Evolutionary conservation across 1,139 yeast species (phyloP).

Genomic region (Dujonia santamariae): DNA sequence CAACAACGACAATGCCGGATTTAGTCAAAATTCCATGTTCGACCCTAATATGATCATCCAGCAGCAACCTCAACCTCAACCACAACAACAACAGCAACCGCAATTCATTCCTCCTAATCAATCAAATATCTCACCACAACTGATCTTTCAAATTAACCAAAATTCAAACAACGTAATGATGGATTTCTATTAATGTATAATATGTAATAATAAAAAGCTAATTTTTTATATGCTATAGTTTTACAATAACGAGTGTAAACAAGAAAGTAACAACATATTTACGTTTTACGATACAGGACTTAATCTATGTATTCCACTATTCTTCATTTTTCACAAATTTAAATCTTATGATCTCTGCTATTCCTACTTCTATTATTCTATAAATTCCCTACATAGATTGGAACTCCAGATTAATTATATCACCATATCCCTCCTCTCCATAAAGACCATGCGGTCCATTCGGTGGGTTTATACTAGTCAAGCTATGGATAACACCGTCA

Average conservation of each 20-base stretch:
- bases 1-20: background rate
- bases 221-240: background rate
- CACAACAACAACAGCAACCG: slow-evolving; percentile 5
- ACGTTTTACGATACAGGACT: too few species aligned
- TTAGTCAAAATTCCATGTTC: slow-evolving; percentile 2
- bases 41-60: slow-evolving; percentile 4
- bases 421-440: slow-evolving; percentile 29
- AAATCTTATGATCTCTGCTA: background rate
- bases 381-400: slow-evolving; percentile 14
- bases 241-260: background rate
- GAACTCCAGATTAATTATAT: slow-evolving; percentile 39
- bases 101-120: too few species aligned
- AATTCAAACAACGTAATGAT: slow-evolving; percentile 7
- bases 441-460: slow-evolving; percentile 1
- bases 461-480: background rate
- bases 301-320: too few species aligned
- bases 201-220: slow-evolving; percentile 4
- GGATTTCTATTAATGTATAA: slow-evolving; percentile 8
- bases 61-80: slow-evolving; percentile 5
- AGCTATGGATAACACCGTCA: background rate
- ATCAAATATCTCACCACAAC: slow-evolving; percentile 8
- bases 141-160: slow-evolving; percentile 7
- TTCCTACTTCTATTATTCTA: slow-evolving; percentile 1
- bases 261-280: background rate
- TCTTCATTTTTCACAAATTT: too few species aligned